Evolutionary conservation across 2,329 filamentous ascomycete genomes (phyloP).

Genomic region (Ophiostoma australiae): DNA sequence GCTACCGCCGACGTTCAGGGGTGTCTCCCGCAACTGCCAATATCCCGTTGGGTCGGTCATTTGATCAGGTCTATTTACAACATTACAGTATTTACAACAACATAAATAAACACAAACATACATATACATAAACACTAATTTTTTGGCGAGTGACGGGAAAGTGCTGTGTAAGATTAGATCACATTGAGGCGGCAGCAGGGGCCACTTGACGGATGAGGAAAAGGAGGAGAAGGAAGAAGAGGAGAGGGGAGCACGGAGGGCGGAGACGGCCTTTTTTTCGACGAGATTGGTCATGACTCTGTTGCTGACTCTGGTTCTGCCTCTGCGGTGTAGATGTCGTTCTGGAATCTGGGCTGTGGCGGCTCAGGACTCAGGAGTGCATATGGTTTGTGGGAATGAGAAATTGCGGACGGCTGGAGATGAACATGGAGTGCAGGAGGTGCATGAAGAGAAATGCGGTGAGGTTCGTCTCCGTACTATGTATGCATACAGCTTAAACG

Average conservation of each 20-base stretch:
- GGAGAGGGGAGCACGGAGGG: background rate
- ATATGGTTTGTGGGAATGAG: constrained; percentile 5
- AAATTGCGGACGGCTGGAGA: background rate
- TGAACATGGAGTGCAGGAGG: background rate
- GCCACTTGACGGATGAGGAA: background rate
- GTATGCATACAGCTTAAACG: background rate
- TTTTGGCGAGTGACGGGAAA: background rate
- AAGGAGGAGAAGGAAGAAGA: background rate
- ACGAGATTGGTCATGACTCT: too few species aligned
- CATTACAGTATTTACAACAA: background rate
- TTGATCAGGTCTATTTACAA: background rate
- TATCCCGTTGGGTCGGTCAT: background rate
- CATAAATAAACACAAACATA: background rate
- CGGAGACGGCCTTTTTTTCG: background rate
- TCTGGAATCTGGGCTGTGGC: too few species aligned
- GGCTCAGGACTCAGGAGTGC: constrained; percentile 1
- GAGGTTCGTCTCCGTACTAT: background rate
- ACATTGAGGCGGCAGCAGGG: background rate
- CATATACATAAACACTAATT: background rate
- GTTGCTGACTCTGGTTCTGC: background rate
- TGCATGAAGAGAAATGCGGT: background rate
- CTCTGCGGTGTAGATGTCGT: too few species aligned
- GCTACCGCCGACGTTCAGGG: background rate
- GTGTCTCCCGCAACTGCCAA: constrained; percentile 9
- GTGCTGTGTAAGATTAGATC: background rate